Evolutionary conservation across 2,329 filamentous ascomycete genomes (phyloP), one percentile per base, ranked within the genome.

Genomic region (Claviceps africana): DNA sequence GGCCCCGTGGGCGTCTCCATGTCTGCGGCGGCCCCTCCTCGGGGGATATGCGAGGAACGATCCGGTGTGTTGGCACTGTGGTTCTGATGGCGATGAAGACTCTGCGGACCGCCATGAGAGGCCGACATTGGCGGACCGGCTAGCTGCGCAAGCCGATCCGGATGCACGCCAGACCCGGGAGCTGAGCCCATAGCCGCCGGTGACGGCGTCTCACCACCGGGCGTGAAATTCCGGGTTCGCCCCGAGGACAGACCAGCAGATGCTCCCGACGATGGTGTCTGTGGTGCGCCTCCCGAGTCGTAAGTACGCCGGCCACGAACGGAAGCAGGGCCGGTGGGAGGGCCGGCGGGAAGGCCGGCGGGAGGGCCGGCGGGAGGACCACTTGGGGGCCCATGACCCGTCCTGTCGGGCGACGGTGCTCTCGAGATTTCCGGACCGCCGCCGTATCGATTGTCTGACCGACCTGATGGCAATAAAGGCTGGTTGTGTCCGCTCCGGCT

Each of bases 331-430:
- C 76, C 76, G 4, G 75, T 77, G 21, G 75, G 76, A 21, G 75
- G 76, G 0, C 76, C 76, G 4, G 75, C 77, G 21, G 75, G 75
- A n/a, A n/a, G 76, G 0, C 76, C 76, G 4, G 75, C 77, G 19
- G 75, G 76, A 21, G 75, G 76, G 0, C 76, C 76, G 4, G 75
- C 77, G 21, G 75, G 75, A n/a, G 74, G 76, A 0, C 76, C 76
- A 4, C 75, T 77, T 28, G 75, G 74, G 17, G 74, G 6, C 2
- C 42, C 42, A 44, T 21, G 39, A 39, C 43, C 51, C 25, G 15
- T n/a, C 21, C 74, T 66, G n/a, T 79, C 76, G 3, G 74, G 73
- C 4, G 73, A 73, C 4, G 69, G 63, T 10, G 67, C 67, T 31
- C 71, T 67, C 22, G 67, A 66, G 13, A 66, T 58, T 22, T 77